phyloP scores from a whole-genome alignment of 192 early-diverging fungal species.

The Gorgonomyces haynaldii region DNA sequence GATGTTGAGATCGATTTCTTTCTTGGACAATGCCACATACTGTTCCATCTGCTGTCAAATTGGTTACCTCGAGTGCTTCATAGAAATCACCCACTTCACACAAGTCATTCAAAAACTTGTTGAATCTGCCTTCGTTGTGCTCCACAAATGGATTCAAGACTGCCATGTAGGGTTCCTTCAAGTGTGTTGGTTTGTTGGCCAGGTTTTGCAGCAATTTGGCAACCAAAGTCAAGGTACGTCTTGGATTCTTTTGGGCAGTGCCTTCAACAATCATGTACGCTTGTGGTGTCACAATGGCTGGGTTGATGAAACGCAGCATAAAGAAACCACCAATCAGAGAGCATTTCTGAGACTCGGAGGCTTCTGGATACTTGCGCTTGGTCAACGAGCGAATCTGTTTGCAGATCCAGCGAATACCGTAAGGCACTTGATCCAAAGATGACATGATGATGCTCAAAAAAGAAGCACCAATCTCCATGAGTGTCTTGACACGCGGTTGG shows the following conservation, averaged over 20 bases:
- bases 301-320: conserved; percentile 91
- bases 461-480: conserved; percentile 75
- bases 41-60: conserved; percentile 68
- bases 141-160: conserved; percentile 84
- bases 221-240: conserved; percentile 82
- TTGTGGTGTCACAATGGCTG: conserved; percentile 93
- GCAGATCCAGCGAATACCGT: conserved; percentile 97
- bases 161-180: conserved; percentile 88
- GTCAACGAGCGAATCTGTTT: conserved; percentile 92
- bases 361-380: conserved; percentile 80
- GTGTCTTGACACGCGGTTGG: conserved; percentile 61
- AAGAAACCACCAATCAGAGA: conserved; percentile 97
- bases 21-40: conserved; percentile 89
- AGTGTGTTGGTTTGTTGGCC: conserved; percentile 83
- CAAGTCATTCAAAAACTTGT: conserved; percentile 78
- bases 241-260: conserved; percentile 63
- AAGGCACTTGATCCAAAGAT: conserved; percentile 74
- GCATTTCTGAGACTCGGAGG: conserved; percentile 75
- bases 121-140: conserved; percentile 70
- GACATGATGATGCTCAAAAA: conserved; percentile 80
- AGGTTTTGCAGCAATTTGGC: conserved; percentile 94
- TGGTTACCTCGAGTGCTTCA: conserved; percentile 64
- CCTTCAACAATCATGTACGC: conserved; percentile 87
- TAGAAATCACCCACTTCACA: conserved; percentile 89
- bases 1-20: conserved; percentile 78